These are phyloP conservation scores for Insectozyma bohioensis DNA, from an alignment of 1,139 yeast species.

Conservation along the genomic window DNA sequence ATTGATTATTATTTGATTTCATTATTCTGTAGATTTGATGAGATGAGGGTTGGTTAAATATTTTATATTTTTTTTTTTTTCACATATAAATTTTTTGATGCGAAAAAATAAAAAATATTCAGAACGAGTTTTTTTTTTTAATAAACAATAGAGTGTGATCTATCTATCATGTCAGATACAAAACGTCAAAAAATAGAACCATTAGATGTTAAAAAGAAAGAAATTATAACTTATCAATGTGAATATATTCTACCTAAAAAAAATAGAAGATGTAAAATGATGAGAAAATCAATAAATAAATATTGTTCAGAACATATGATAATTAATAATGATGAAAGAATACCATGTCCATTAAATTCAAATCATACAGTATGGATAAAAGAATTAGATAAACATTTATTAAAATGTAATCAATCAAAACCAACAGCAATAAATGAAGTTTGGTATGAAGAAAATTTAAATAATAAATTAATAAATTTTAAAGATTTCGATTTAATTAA, in stretches of 20 bases:
- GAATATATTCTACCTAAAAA: constrained; percentile 47
- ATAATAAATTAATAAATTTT: constrained; percentile 18
- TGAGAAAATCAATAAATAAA: constrained; percentile 46
- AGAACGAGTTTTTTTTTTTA: not conserved
- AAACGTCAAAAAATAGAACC: constrained; percentile 3
- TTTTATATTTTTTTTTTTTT: constrained; percentile 4
- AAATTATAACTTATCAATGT: constrained; percentile 30
- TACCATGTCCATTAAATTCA: constrained; percentile 78
- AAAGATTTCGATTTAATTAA: constrained; percentile 18
- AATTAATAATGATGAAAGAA: constrained; percentile 35
- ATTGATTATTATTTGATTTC: constrained; percentile 17
- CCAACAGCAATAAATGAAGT: constrained; percentile 30
- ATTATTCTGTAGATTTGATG: constrained; percentile 4
- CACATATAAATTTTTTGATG: not conserved
- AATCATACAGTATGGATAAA: constrained; percentile 70
- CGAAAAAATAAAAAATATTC: not conserved
- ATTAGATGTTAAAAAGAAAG: constrained; percentile 13
- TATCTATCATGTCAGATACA: constrained; percentile 1
- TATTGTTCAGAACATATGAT: constrained; percentile 67
- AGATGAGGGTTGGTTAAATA: constrained; percentile 6
- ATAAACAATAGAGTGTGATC: not conserved
- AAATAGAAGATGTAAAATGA: constrained; percentile 60
- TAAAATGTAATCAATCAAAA: constrained; percentile 54
- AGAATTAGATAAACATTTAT: constrained; percentile 55
- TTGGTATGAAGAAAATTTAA: constrained; percentile 46